Base-by-base conservation (phyloP, 208 protist genomes). In the Eutreptiella sp. region DNA sequence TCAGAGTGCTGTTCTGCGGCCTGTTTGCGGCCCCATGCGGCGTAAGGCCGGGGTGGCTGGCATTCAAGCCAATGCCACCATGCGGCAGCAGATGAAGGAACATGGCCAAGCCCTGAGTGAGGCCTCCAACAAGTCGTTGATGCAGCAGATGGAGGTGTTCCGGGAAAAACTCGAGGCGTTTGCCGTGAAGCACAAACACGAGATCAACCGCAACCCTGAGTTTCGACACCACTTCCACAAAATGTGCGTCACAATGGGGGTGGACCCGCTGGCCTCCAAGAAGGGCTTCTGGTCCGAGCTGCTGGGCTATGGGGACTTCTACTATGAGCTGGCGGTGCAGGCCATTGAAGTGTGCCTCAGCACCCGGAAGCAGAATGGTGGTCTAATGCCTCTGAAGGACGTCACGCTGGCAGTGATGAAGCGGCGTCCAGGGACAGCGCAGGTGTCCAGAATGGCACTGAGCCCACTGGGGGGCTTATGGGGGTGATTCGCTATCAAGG, bases 261-360 rank as follows among this genome's bases (percentile, higher is more conserved):
- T 88, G 35, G 82, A 88, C 74, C 82, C 83, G 11, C 38, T 88
- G 0, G 53, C 72, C 0, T 84, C 63, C 67, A 53, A 9, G 21
- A 53, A 54, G 32, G 29, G 33, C 2, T 7, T 7, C 16, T 11
- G 3, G 33, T 57, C 75, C 31, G 46, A 87, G 46, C 19, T 79
- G 16, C 50, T 88, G 9, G 82, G 82, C 9, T 62, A 88, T n/a
- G 82, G 82, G 29, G 71, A 86, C 42, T 88, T 88, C 36, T 88
- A 89, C 59, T 88, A 88, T 55, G 70, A 86, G 32, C 45, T 88
- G 2, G 79, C 43, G 26, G 79, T 88, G n/a, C 79, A 88, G 45
- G 79, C 86, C 16, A 59, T 85, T 19, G 71, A 81, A 34, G 57
- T 88, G 9, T 89, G 80, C 64, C 35, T 85, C 1, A 66, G 53